Conservation (phyloP, 2,329 filamentous ascomycete species). For the Sporothrix pallida region DNA sequence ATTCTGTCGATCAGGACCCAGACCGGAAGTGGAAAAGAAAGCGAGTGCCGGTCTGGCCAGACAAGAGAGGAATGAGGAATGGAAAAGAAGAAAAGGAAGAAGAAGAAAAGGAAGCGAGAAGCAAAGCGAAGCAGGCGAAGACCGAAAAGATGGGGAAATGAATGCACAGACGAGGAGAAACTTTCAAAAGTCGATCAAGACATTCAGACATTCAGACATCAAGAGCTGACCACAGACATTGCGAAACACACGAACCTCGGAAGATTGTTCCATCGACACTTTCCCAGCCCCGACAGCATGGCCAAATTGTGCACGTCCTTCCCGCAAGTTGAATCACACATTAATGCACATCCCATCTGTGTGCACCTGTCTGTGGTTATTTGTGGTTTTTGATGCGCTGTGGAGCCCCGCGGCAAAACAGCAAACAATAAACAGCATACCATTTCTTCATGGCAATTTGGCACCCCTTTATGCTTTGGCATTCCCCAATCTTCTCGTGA, state of each 20-base stretch:
- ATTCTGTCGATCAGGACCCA: slow-evolving; percentile 25
- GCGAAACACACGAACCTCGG: slow-evolving; percentile 11
- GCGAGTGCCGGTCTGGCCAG: slow-evolving; percentile 10
- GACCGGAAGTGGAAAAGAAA: slow-evolving; percentile 18
- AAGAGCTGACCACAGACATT: slow-evolving; percentile 23
- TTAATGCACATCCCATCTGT: background rate
- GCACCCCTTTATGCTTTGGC: background rate
- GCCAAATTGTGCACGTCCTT: slow-evolving; percentile 1
- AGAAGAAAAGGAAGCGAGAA: background rate
- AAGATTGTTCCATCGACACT: background rate
- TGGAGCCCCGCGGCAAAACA: background rate
- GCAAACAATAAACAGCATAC: background rate
- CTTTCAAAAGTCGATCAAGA: background rate
- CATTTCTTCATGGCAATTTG: background rate
- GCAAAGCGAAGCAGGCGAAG: background rate
- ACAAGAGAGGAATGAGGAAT: background rate
- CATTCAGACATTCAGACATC: background rate
- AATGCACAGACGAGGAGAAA: background rate
- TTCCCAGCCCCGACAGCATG: slow-evolving; percentile 4
- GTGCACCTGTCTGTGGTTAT: background rate
- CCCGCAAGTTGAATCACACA: background rate
- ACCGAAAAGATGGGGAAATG: background rate
- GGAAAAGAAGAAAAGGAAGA: background rate
- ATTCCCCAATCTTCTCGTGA: background rate
- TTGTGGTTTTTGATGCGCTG: background rate